Evolutionary conservation across 2,329 filamentous ascomycete genomes (phyloP).

Genomic region (Colletotrichum horii): DNA sequence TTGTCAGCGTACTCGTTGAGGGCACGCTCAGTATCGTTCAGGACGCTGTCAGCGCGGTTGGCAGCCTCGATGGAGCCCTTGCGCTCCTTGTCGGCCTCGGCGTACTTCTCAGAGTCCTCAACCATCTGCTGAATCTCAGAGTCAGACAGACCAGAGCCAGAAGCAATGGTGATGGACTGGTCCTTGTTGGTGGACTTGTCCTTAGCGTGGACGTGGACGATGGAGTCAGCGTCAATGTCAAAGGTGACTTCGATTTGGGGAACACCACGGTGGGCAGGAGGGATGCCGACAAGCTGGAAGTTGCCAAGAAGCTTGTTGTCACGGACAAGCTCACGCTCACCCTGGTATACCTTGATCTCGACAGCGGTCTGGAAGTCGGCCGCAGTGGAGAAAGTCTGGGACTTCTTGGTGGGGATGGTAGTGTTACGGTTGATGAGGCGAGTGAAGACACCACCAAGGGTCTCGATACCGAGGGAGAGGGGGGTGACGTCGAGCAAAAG

Average conservation of each 20-base stretch:
- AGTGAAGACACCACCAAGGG: constrained; percentile 96
- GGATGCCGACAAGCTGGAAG: constrained; percentile 99
- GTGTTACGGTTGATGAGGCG: constrained; percentile 99
- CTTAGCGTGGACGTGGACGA: constrained; percentile 97
- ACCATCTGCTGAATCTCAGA: constrained; percentile 97
- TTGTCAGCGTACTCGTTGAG: constrained; percentile 96
- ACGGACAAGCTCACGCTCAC: constrained; percentile 97
- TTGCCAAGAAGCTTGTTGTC: constrained; percentile 99
- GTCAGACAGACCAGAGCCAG: constrained; percentile 95
- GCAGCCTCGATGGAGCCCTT: constrained; percentile 94
- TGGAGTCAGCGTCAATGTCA: constrained; percentile 97
- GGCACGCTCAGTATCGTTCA: constrained; percentile 98
- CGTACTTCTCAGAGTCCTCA: constrained; percentile 95
- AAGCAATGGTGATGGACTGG: constrained; percentile 98
- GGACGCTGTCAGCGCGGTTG: constrained; percentile 94
- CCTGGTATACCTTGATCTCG: constrained; percentile 99
- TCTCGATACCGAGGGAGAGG: constrained; percentile 97
- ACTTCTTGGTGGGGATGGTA: constrained; percentile 99
- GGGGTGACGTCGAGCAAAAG: constrained; percentile 95
- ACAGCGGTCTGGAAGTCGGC: constrained; percentile 98
- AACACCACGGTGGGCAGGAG: constrained; percentile 93
- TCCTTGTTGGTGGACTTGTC: constrained; percentile 99
- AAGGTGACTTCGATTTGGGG: constrained; percentile 98
- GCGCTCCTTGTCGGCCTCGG: constrained; percentile 93
- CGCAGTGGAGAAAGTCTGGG: constrained; percentile 95